Base-by-base conservation (phyloP, 768 basidiomycete species). In the Auricularia auricula-judae region DNA sequence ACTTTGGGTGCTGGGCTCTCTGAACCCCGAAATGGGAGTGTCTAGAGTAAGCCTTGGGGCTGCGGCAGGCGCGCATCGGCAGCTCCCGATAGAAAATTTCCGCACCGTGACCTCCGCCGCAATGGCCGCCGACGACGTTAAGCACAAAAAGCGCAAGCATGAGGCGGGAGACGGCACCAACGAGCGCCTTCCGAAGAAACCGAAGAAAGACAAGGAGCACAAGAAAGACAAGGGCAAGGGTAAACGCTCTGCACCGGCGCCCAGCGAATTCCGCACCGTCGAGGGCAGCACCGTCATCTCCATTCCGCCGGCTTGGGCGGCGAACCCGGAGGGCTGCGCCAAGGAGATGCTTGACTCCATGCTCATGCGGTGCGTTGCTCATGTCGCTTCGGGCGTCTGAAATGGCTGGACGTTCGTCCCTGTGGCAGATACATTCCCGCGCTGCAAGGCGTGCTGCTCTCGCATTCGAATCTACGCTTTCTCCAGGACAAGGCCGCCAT, bases 311-410 rank as follows among this genome's bases (percentile, higher is more conserved):
- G 80, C 88, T 53, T 96, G 93, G 73, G 83, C 90, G 16, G 80
- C 77, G 53, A 83, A 89, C 74, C 82, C 87, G n/a, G 78, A 81
- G 10, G 77, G 74, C 47, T 95, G 95, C 5, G 90, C 85, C 18
- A 85, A 88, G 71, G 93, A 98, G 75, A 86, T 94, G 84, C 77
- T 98, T 18, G 93, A 98, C 74, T 91, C 90, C 7, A 89, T 97
- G 89, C 77, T 96, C 14, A 96, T 98, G 95, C 86, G 91, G 95
- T 94, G n/a, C 21, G 44, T 60, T 29, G 29, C 29, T 29, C 29
- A 29, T 29, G 29, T 29, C 29, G 29, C 29, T 47, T 3, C 39
- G 58, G 23, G 36, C 35, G 11, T 2, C 1, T 65, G 62, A 23
- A 47, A 35, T 62, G 36, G 8, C 36, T 14, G 36, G 42, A 59